Conservation (phyloP, 2,329 filamentous ascomycete species). For the Rhexocercosporidium sp. region DNA sequence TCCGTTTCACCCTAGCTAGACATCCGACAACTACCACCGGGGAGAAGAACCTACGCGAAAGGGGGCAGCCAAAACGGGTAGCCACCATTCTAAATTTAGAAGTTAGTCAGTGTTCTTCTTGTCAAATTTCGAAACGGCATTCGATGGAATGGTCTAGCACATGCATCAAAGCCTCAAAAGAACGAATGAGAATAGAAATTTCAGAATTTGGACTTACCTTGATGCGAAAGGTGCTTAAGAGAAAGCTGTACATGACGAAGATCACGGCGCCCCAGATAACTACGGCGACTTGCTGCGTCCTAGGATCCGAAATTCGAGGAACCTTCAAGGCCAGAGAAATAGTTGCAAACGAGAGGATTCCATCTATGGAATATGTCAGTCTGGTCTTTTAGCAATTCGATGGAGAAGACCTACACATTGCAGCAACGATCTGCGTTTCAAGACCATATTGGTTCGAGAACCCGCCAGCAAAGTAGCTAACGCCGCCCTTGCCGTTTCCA, state of each 20-base stretch:
- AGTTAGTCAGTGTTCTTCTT: constrained; percentile 57
- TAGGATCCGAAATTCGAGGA: constrained; percentile 80
- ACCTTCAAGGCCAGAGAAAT: constrained; percentile 93
- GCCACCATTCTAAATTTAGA: constrained; percentile 91
- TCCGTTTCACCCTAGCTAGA: background rate
- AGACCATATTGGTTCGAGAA: constrained; percentile 95
- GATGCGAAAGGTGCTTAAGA: constrained; percentile 89
- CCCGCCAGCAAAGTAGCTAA: constrained; percentile 87
- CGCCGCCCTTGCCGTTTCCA: constrained; percentile 81
- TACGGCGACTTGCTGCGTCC: constrained; percentile 80
- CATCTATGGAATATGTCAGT: constrained; percentile 55
- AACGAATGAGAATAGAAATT: background rate
- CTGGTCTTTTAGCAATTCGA: background rate
- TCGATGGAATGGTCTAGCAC: background rate
- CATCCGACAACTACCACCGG: background rate
- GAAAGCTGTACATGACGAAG: constrained; percentile 87
- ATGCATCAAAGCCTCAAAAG: background rate
- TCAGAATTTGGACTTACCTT: constrained; percentile 56
- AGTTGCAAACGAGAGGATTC: constrained; percentile 83
- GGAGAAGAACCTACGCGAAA: constrained; percentile 55
- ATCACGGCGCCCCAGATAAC: constrained; percentile 79
- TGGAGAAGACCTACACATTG: constrained; percentile 74
- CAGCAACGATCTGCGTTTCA: constrained; percentile 94
- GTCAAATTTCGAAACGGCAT: too few species aligned
- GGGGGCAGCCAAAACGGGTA: constrained; percentile 96